Evolutionary conservation across 2,329 filamentous ascomycete genomes (phyloP).

Genomic region (Colletotrichum chlorophyti): DNA sequence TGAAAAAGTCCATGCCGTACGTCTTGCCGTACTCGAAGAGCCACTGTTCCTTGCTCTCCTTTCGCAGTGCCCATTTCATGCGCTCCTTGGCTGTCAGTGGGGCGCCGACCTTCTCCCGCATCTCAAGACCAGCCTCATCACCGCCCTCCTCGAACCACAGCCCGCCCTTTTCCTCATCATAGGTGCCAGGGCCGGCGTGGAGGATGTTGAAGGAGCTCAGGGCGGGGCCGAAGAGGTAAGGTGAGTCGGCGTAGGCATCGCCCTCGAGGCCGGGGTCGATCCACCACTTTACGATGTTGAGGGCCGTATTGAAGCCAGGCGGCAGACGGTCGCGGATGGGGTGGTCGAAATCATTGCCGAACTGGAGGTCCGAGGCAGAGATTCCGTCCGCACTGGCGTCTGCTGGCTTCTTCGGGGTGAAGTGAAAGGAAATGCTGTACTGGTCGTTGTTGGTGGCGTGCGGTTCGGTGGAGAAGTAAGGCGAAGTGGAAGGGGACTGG

Average conservation of each 20-base stretch:
- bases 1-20: constrained; percentile 77
- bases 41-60: constrained; percentile 57
- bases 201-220: constrained; percentile 82
- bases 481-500: constrained; percentile 70
- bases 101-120: constrained; percentile 54
- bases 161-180: constrained; percentile 55
- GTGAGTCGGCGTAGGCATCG: constrained; percentile 85
- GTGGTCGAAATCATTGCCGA: constrained; percentile 94
- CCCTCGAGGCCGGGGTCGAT: constrained; percentile 92
- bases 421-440: constrained; percentile 83
- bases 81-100: constrained; percentile 59
- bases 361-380: constrained; percentile 77
- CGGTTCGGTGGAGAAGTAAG: constrained; percentile 77
- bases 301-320: constrained; percentile 83
- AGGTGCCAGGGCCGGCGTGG: constrained; percentile 64
- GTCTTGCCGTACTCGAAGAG: constrained; percentile 60
- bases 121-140: constrained; percentile 59
- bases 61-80: constrained; percentile 65
- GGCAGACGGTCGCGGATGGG: constrained; percentile 88
- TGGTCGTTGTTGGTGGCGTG: constrained; percentile 75
- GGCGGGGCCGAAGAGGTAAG: constrained; percentile 85
- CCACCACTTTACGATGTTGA: constrained; percentile 87
- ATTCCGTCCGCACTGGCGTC: constrained; percentile 53
- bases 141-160: constrained; percentile 71
- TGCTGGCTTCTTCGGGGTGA: constrained; percentile 68